Base-by-base conservation (phyloP, 2,329 filamentous ascomycete genomes). In the Dactylonectria estremocensis region DNA sequence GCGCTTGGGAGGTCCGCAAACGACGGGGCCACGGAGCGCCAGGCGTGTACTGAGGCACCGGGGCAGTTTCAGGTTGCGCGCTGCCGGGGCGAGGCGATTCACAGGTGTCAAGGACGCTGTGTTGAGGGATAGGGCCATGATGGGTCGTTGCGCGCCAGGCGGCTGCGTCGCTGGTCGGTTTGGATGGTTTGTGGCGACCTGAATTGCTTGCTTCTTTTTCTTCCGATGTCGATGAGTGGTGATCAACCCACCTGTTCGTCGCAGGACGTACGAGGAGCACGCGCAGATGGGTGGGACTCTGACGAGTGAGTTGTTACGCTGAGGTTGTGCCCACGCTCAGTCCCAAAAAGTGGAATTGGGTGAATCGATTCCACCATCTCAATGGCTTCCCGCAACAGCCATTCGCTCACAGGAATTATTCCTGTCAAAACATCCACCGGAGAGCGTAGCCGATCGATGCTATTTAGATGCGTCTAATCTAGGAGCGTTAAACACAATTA, bases 1-100 rank as follows among this genome's bases (percentile, higher is more conserved):
- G 73, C 73, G 73, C 73, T 69, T 69, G 69, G 46, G 55, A 37
- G 69, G 58, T 7, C 24, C 24, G 24, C 58, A 37, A 35, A 3
- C 20, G 35, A 58, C 20, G 14, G 40, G 62, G 66, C 28, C 62
- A 7, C 49, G 45, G 62, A 33, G 57, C 67, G 61, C 40, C 67
- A 55, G 65, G 69, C 64, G 74, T 75, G 68, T 71, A 68, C 37
- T 71, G 69, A 74, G 61, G 63, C 69, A 71, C 48, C 59, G 48
- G 67, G 45, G 22, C 61, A 28, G 74, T 76, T 76, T 76, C 72
- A 75, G 66, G 66, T 69, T 28, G 24, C 24, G 24, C 24, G 24
- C 24, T 28, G 4, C 24, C 7, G 24, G 24, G 24, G 24, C 24
- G 24, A 28, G 24, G 24, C 24, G 24, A 28, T 28, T 28, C 24